These are phyloP conservation scores for Cystobasidium ongulense DNA, from an alignment of 768 basidiomycete species.

Conservation along the genomic window DNA sequence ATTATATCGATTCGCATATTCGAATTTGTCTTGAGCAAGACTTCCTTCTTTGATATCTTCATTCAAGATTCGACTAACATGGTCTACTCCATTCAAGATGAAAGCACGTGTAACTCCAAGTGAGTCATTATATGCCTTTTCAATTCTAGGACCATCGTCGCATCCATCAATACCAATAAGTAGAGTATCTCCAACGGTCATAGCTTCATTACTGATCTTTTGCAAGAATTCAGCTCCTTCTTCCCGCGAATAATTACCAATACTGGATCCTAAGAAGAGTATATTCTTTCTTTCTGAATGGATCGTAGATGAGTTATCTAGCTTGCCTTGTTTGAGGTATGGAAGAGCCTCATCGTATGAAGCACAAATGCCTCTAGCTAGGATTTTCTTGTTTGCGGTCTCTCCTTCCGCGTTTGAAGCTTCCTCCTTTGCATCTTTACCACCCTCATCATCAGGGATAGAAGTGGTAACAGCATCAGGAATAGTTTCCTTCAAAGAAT, in stretches of 20 bases:
- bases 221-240: conserved; percentile 66
- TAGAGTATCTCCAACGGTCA: conserved; percentile 59
- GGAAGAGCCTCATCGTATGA: conserved; percentile 84
- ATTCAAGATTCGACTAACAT: conserved; percentile 34
- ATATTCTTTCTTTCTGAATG: conserved; percentile 46
- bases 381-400: conserved; percentile 61
- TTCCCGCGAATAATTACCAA: conserved; percentile 76
- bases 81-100: conserved; percentile 41
- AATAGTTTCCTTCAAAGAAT: conserved; percentile 50
- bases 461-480: conserved; percentile 37
- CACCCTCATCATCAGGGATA: neutral
- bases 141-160: conserved; percentile 61
- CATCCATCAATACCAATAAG: conserved; percentile 85
- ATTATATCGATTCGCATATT: conserved; percentile 41
- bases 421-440: neutral
- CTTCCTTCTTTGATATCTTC: neutral
- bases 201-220: conserved; percentile 43
- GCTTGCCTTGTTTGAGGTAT: conserved; percentile 50
- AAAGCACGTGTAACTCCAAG: conserved; percentile 41
- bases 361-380: conserved; percentile 75
- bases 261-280: conserved; percentile 80
- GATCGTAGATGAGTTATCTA: conserved; percentile 19
- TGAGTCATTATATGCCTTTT: conserved; percentile 73
- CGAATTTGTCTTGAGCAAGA: conserved; percentile 33
- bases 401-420: neutral